Evolutionary conservation across 768 basidiomycete species (phyloP), one percentile per base, ranked within the genome.

Genomic region (Rhodotorula babjevae): DNA sequence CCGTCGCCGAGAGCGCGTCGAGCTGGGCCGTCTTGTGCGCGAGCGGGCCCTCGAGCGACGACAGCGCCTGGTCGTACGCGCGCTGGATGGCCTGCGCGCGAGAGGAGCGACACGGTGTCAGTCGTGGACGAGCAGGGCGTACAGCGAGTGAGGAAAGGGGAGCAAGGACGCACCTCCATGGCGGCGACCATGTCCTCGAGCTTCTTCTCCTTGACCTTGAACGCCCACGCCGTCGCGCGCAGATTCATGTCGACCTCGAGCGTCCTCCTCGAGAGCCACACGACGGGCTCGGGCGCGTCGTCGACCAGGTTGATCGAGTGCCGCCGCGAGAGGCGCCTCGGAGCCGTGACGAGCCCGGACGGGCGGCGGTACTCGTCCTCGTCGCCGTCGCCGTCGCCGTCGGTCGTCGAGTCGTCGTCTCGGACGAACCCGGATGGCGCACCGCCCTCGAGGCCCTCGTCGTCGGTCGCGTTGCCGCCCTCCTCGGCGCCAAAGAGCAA

Each of bases 11-110:
- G 21, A 65, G 65, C 11, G 65, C 12, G 46, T 49, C 27, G 49
- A 59, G 58, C 9, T 60, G 49, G 4, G 33, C 49, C 16, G 47
- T 59, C 49, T 55, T 49, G n/a, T 23, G 12, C 15, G 18, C n/a
- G 59, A 67, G 52, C 27, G 36, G 60, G 15, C 11, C 29, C 12
- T 25, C 25, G 52, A 61, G 44, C 19, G 67, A 61, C 5, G 46
- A 10, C 44, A 67, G 29, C 16, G 67, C 59, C 21, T 60, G 50
- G 59, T 27, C 44, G 67, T 68, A 62, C n/a, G 67, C 62, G 21
- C 42, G 42, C n/a, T 56, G 60, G 29, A 61, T 31, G 16, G 46
- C 29, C 59, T 67, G 66, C 12, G 10, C 11, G 10, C n/a, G n/a
- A n/a, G n/a, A n/a, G n/a, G n/a, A n/a, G n/a, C n/a, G n/a, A n/a